A percentile compares a stretch with the other conserved stretches of the same genome.
phyloP scores from a whole-genome alignment of 2,329 filamentous ascomycete genomes.

The Colletotrichum tropicicola region DNA sequence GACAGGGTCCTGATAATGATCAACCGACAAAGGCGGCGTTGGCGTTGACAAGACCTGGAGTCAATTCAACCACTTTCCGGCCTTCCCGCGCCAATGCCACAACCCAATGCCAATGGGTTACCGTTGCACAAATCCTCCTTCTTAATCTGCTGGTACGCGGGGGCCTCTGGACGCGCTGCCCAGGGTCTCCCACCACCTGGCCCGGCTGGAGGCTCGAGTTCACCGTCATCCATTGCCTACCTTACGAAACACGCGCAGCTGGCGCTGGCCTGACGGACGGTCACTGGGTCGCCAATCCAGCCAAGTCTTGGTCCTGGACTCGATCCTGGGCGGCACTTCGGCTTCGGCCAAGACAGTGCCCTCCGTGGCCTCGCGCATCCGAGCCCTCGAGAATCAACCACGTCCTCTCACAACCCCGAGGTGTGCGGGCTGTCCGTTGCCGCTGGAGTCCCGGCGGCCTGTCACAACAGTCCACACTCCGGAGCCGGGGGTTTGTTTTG shows the following conservation, averaged over 20 bases:
- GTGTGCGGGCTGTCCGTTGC: background rate
- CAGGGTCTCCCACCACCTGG: no score
- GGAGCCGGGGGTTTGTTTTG: constrained; percentile 2
- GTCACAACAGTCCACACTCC: background rate
- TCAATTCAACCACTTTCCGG: constrained; percentile 15
- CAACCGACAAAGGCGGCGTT: background rate
- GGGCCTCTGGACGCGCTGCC: no score
- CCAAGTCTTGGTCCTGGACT: background rate
- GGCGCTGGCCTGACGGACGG: no score
- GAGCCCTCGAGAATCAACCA: background rate
- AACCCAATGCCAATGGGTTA: background rate
- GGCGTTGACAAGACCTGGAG: background rate
- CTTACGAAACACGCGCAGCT: no score
- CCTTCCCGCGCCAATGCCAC: constrained; percentile 1
- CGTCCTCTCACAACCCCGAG: background rate
- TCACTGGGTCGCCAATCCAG: no score
- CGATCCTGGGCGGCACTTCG: background rate
- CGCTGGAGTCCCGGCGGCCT: background rate
- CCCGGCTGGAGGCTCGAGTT: no score
- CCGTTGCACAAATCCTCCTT: constrained; percentile 13
- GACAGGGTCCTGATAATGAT: constrained; percentile 5
- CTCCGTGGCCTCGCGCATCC: background rate
- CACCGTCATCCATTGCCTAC: no score
- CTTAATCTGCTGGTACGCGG: no score
- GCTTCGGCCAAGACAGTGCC: background rate